phyloP scores from a whole-genome alignment of 768 basidiomycete genomes.

The Leccinum disarticulatum region DNA sequence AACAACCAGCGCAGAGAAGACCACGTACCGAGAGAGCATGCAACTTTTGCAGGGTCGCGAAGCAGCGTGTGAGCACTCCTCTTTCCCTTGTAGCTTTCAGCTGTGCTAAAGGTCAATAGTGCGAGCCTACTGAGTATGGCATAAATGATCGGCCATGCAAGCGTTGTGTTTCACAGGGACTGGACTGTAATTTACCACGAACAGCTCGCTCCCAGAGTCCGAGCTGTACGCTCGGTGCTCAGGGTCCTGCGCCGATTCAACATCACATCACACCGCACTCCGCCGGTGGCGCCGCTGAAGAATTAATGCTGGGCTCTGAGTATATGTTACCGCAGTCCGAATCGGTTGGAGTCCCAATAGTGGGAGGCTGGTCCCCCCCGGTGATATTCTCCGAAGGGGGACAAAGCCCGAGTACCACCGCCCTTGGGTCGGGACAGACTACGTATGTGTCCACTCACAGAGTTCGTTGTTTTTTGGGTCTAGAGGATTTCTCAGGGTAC shows the following conservation, averaged over 20 bases:
- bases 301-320: conserved; percentile 5
- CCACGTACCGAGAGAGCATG: conserved; percentile 19
- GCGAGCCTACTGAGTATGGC: conserved; percentile 18
- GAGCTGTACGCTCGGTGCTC: conserved; percentile 8
- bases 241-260: conserved; percentile 11
- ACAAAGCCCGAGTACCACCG: conserved; percentile 5
- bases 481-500: conserved; percentile 9
- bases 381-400: conserved; percentile 2
- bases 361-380: conserved; percentile 4
- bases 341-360: background rate
- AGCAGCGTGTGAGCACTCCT: conserved; percentile 17
- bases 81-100: background rate
- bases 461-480: background rate
- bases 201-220: conserved; percentile 25
- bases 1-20: conserved; percentile 14
- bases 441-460: conserved; percentile 11
- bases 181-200: conserved; percentile 17
- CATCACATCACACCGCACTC: conserved; percentile 1
- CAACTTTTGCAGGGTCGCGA: conserved; percentile 19
- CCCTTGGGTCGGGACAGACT: background rate
- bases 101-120: conserved; percentile 16
- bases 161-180: conserved; percentile 18
- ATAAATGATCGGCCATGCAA: conserved; percentile 19
- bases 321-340: conserved; percentile 9
- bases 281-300: conserved; percentile 10